phyloP scores from a whole-genome alignment of 257 asterid genomes.

The Plantago elongata region DNA sequence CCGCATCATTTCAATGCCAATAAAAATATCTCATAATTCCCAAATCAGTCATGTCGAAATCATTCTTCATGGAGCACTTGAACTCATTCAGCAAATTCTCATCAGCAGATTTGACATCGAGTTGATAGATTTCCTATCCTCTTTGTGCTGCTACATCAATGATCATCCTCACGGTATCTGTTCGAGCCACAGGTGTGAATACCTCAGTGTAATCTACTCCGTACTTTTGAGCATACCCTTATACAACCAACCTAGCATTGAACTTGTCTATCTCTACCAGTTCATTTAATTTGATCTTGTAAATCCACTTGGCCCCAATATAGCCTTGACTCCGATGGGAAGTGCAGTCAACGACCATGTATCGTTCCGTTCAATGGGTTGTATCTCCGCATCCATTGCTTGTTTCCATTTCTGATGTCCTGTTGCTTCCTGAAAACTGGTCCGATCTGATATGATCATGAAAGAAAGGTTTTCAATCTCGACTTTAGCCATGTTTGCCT shows the following conservation, averaged over 20 bases:
- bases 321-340: background rate
- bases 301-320: background rate
- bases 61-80: background rate
- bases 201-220: background rate
- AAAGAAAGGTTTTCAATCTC: background rate
- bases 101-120: conserved; percentile 1
- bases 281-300: conserved; percentile 1
- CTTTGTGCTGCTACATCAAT: background rate
- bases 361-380: background rate
- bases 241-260: background rate
- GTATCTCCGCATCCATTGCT: conserved; percentile 11
- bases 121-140: background rate
- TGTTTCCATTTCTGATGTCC: background rate
- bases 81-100: background rate
- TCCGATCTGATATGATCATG: background rate
- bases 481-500: background rate
- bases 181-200: background rate
- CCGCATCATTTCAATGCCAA: background rate
- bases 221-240: background rate
- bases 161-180: background rate
- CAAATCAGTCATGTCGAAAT: too few relatives aligned
- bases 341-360: conserved; percentile 1
- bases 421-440: background rate
- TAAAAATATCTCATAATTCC: too few relatives aligned
- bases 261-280: background rate